Base-by-base conservation (phyloP, 148 eudicot species). In the Simmondsia chinensis region DNA sequence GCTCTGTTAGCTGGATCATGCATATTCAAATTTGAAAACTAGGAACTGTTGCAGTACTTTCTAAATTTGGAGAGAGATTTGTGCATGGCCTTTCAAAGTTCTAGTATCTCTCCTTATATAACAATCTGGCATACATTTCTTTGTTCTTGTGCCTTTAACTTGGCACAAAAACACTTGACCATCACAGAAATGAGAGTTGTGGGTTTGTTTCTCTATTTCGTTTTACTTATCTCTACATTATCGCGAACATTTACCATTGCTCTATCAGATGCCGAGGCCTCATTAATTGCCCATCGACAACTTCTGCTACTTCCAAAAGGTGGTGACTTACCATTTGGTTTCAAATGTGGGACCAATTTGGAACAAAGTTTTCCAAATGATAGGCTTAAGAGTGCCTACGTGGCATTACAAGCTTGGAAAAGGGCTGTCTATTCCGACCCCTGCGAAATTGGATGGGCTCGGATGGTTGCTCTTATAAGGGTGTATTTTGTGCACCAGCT, bases 361-460 rank as follows among this genome's bases (percentile, higher is more conserved):
- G 36, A 50, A 13, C 40, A 21, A 1, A 25, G 11, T 13, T 39
- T 39, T 39, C 22, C 43, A 3, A 44, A 35, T 18, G 10, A 19
- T 0, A 45, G 44, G 52, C 51, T 56, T 10, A 35, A 36, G 35
- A 16, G 15, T 1, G 61, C 61, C 6, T 56, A 45, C 24, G 29
- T 44, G 3, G 61, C 52, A 2, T 27, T 56, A 1, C 61, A 56
- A 17, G 33, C 61, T 33, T 56, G 52, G 52, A 56, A 56, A 27
- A 20, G 9, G 28, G 43, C 61, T 6, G 46, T 56, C 2, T 16
- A 32, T 19, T 56, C 61, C 10, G 61, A 56, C 37, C 52, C 61
- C 0, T 10, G 9, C 16, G 46, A 56, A 46, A 56, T 27, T 56
- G 61, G 61, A 28, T 24, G 0, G 61, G 61, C 1, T 0, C 13